These are phyloP conservation scores for Asterella californica DNA, from an alignment of 225 moss, liverwort and hornwort species.

Conservation along the genomic window DNA sequence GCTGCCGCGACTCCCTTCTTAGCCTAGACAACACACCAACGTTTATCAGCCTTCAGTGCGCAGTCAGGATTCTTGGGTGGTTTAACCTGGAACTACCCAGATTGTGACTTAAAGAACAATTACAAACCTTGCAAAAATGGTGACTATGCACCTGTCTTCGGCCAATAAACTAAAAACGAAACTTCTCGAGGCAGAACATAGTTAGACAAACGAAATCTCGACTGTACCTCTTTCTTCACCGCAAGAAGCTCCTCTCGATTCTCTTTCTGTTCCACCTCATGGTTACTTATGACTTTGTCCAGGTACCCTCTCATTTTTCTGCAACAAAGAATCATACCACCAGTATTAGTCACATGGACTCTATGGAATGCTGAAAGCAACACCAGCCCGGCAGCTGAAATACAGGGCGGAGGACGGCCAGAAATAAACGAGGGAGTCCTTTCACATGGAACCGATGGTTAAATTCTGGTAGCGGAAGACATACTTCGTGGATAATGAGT, in stretches of 20 bases:
- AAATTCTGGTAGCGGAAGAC: background rate
- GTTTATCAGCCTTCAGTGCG: background rate
- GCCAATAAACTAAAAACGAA: too few relatives aligned
- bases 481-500: slow-evolving; percentile 54
- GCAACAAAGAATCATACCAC: slow-evolving; percentile 13
- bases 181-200: background rate
- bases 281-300: slow-evolving; percentile 42
- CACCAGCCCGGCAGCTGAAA: background rate
- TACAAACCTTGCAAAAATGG: background rate
- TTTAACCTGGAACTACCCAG: too few relatives aligned
- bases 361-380: background rate
- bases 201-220: background rate
- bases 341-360: background rate
- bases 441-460: background rate
- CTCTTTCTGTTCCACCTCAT: slow-evolving; percentile 47
- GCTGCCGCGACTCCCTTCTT: slow-evolving; percentile 22
- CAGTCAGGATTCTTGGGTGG: too few relatives aligned
- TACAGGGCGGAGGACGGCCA: background rate
- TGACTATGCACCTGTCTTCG: background rate
- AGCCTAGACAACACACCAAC: slow-evolving; percentile 29
- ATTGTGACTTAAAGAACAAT: background rate
- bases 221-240: slow-evolving; percentile 57
- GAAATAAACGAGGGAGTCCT: background rate
- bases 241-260: slow-evolving; percentile 54
- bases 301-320: slow-evolving; percentile 56